Conservation (phyloP, 2,329 filamentous ascomycete genomes). For the Dactylellina cionopaga region DNA sequence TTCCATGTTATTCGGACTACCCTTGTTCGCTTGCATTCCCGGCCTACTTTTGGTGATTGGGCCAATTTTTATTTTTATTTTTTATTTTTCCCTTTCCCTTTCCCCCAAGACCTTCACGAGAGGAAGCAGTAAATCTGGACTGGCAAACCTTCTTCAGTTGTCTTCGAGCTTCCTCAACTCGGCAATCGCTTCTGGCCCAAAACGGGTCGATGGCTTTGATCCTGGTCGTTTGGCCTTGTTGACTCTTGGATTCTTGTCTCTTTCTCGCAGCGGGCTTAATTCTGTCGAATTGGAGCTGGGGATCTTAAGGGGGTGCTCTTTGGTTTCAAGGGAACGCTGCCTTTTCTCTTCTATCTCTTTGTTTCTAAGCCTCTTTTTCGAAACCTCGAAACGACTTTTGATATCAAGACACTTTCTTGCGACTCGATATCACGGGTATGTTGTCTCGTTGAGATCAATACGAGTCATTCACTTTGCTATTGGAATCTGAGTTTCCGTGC, state of each 20-base stretch:
- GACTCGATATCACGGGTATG: too few relatives aligned
- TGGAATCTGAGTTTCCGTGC: background rate
- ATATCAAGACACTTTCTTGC: too few relatives aligned
- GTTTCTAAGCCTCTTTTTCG: background rate
- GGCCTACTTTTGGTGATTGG: too few relatives aligned
- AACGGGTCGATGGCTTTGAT: slow-evolving; percentile 40
- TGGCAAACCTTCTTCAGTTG: slow-evolving; percentile 50
- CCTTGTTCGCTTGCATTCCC: slow-evolving; percentile 25
- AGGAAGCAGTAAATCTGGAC: slow-evolving; percentile 16
- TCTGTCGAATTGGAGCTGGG: too few relatives aligned
- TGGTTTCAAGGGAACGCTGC: too few relatives aligned
- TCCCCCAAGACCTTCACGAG: background rate
- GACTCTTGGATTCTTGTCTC: too few relatives aligned
- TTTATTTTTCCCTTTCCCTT: background rate
- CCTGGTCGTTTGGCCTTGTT: slow-evolving; percentile 4
- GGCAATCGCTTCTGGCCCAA: slow-evolving; percentile 50
- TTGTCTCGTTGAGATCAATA: too few relatives aligned
- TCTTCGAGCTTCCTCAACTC: slow-evolving; percentile 52
- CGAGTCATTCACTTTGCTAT: background rate
- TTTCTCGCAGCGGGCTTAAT: too few relatives aligned
- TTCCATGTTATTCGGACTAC: too few relatives aligned
- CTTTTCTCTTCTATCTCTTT: background rate
- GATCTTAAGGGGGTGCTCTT: too few relatives aligned
- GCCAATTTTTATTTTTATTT: too few relatives aligned
- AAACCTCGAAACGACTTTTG: too few relatives aligned